phyloP scores from a whole-genome alignment of 2,329 filamentous ascomycete genomes.

The Chaetomium sp. region DNA sequence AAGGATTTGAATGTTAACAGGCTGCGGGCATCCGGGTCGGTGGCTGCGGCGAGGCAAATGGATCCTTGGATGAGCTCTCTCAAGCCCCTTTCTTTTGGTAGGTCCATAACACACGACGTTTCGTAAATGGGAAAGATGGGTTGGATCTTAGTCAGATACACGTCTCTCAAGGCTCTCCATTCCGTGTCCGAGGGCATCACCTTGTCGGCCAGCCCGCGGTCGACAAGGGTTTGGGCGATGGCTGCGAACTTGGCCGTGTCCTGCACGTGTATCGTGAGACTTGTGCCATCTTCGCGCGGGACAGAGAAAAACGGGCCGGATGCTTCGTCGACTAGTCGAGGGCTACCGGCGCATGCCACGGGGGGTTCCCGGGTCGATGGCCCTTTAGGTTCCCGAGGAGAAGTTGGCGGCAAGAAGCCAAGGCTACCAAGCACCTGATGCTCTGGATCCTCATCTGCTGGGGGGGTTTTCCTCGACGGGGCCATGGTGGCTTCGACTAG shows the following conservation, averaged over 20 bases:
- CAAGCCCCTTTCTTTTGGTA: constrained; percentile 21
- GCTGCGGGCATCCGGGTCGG: constrained; percentile 25
- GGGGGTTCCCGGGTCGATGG: neutral
- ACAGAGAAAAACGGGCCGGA: constrained; percentile 21
- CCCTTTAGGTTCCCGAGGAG: constrained; percentile 2
- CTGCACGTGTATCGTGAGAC: constrained; percentile 22
- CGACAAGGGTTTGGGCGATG: constrained; percentile 23
- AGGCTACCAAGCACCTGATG: constrained; percentile 5
- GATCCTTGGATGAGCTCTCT: constrained; percentile 29
- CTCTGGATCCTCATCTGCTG: neutral
- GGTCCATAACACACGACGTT: constrained; percentile 18
- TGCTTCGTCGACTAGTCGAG: neutral
- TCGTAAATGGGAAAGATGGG: constrained; percentile 36
- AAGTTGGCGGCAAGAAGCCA: constrained; percentile 18
- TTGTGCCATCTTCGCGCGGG: constrained; percentile 21
- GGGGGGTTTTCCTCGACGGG: neutral
- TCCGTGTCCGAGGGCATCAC: constrained; percentile 28
- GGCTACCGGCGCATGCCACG: neutral
- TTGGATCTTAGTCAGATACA: constrained; percentile 33
- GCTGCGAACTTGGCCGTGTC: constrained; percentile 26
- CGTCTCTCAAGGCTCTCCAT: constrained; percentile 27
- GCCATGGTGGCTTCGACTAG: constrained; percentile 37
- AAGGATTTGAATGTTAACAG: constrained; percentile 26
- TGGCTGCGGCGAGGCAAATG: constrained; percentile 33
- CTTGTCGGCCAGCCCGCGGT: constrained; percentile 26